Conservation (phyloP, 139 green algal genomes). For the Diplosphaera chodatii region DNA sequence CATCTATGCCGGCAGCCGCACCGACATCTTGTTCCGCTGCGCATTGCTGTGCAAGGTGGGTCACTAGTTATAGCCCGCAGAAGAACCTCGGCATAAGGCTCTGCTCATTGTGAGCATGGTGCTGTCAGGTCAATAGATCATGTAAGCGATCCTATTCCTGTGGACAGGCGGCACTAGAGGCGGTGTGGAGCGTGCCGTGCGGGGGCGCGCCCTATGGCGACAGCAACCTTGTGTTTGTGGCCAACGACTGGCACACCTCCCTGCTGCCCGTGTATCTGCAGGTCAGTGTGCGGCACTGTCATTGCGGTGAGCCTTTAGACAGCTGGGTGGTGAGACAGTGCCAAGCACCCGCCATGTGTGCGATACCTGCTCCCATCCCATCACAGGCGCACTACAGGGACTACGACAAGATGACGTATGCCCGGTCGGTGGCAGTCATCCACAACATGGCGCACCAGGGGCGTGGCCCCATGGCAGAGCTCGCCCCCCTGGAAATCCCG, state of each 20-base stretch:
- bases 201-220: slow-evolving; percentile 78
- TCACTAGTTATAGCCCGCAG: no score
- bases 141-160: no score
- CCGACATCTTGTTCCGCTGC: slow-evolving; percentile 58
- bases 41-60: slow-evolving; percentile 66
- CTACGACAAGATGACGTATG: slow-evolving; percentile 83
- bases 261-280: slow-evolving; percentile 88
- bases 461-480: slow-evolving; percentile 80
- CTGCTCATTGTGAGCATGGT: no score
- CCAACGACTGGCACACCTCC: slow-evolving; percentile 92
- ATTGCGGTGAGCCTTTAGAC: no score
- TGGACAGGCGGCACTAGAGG: slow-evolving; percentile 65
- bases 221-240: slow-evolving; percentile 81
- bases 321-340: no score
- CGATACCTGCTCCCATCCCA: neutral
- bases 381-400: slow-evolving; percentile 96
- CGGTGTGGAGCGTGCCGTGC: slow-evolving; percentile 80
- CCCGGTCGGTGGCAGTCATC: slow-evolving; percentile 75
- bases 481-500: slow-evolving; percentile 69
- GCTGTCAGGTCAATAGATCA: no score
- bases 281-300: no score
- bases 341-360: no score
- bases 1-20: slow-evolving; percentile 73
- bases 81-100: no score
- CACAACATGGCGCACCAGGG: slow-evolving; percentile 96